phyloP scores from a whole-genome alignment of 371 early-diverging fungal species.

The Mortierella sp. region DNA sequence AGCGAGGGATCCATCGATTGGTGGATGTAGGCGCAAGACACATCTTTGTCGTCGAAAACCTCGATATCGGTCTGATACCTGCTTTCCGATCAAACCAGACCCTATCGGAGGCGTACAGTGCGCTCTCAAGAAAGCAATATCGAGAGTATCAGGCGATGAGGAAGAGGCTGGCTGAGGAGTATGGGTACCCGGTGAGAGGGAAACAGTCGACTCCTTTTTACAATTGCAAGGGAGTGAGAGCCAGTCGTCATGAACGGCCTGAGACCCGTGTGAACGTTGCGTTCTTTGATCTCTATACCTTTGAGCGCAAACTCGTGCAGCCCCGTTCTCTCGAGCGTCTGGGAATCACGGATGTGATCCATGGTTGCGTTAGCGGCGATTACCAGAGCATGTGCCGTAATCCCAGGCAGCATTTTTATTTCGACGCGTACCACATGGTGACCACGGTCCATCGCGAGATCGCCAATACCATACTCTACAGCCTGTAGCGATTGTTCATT shows the following conservation, averaged over 20 bases:
- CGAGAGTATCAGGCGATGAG: slow-evolving; percentile 18
- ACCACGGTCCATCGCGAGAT: slow-evolving; percentile 36
- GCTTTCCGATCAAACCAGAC: slow-evolving; percentile 22
- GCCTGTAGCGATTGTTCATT: background rate
- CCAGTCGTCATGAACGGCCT: background rate
- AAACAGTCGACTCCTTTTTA: background rate
- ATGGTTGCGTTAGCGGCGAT: slow-evolving; percentile 21
- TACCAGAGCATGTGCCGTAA: slow-evolving; percentile 6
- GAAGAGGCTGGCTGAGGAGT: slow-evolving; percentile 6
- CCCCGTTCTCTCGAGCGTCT: slow-evolving; percentile 13
- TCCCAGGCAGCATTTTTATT: slow-evolving; percentile 22
- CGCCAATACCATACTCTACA: slow-evolving; percentile 19
- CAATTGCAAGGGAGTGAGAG: slow-evolving; percentile 1
- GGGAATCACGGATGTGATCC: slow-evolving; percentile 28
- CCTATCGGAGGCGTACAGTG: slow-evolving; percentile 4
- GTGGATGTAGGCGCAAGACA: slow-evolving; percentile 25
- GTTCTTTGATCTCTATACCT: slow-evolving; percentile 36
- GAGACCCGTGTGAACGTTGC: slow-evolving; percentile 17
- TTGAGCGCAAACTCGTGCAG: slow-evolving; percentile 1
- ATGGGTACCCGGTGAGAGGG: slow-evolving; percentile 10
- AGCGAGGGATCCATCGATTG: slow-evolving; percentile 31
- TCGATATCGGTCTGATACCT: slow-evolving; percentile 22
- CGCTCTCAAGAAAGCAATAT: slow-evolving; percentile 15
- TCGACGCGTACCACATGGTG: slow-evolving; percentile 27
- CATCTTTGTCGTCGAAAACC: slow-evolving; percentile 34